phyloP scores from a whole-genome alignment of 2,329 filamentous ascomycete genomes.

The Exophiala aquamarina region DNA sequence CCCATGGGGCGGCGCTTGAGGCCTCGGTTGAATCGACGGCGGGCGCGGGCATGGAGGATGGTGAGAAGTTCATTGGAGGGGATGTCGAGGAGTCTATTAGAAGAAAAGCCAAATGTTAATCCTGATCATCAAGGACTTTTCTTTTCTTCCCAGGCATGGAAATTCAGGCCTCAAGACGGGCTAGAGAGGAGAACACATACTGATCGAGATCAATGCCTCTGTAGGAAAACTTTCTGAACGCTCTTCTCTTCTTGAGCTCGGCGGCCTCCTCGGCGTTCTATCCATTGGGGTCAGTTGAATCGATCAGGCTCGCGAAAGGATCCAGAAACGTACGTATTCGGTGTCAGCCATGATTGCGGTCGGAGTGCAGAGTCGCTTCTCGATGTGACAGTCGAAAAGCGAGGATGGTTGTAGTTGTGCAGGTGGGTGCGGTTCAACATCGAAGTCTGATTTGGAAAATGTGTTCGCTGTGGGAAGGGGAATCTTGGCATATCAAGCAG shows the following conservation, averaged over 20 bases:
- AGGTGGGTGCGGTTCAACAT: conserved; percentile 12
- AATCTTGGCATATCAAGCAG: conserved; percentile 17
- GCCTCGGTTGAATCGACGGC: conserved; percentile 98
- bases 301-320: background rate
- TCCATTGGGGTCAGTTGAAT: background rate
- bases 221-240: conserved; percentile 99
- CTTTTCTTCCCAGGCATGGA: too few relatives aligned
- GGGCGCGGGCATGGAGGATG: conserved; percentile 98
- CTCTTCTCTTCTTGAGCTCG: conserved; percentile 99
- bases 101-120: too few relatives aligned
- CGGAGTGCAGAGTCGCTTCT: conserved; percentile 45
- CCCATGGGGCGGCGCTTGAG: conserved; percentile 99
- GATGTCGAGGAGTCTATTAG: conserved; percentile 94
- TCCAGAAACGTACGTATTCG: conserved; percentile 71
- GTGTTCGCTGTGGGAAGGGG: background rate
- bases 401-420: conserved; percentile 39
- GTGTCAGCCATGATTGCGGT: conserved; percentile 78
- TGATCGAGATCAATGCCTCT: conserved; percentile 99
- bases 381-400: conserved; percentile 47
- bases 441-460: background rate
- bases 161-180: conserved; percentile 2
- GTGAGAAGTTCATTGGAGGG: conserved; percentile 97
- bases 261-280: conserved; percentile 97
- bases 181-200: conserved; percentile 59
- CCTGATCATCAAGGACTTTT: too few relatives aligned